Percentiles rank a stretch among this genome's conserved stretches.
Conservation (phyloP, 2,329 filamentous ascomycete species). For the Colletotrichum gloeosporioides region DNA sequence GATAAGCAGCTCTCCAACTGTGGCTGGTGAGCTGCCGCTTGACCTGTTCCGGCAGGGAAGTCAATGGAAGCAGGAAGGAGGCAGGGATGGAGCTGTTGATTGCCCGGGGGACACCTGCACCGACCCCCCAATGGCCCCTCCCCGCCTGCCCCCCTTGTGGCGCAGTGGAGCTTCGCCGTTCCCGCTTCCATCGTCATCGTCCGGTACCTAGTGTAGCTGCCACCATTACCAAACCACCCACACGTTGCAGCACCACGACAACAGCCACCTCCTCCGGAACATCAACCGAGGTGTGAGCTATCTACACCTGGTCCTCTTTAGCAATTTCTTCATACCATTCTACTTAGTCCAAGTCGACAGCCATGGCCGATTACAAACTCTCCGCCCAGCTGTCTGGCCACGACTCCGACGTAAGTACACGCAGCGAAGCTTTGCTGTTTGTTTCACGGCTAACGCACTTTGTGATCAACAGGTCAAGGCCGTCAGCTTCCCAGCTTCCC, state of each 20-base stretch:
- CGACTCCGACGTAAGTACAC: slow-evolving; percentile 81
- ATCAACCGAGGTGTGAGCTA: slow-evolving; percentile 1
- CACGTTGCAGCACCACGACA: neutral
- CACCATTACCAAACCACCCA: neutral
- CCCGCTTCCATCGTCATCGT: slow-evolving; percentile 17
- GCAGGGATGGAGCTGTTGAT: slow-evolving; percentile 18
- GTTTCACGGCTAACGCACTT: neutral
- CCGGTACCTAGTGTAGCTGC: neutral
- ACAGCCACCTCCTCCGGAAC: neutral
- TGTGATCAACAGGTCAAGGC: slow-evolving; percentile 74
- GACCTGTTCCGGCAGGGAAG: neutral
- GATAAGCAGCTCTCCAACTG: neutral
- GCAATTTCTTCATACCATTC: neutral
- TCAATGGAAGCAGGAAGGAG: slow-evolving; percentile 10
- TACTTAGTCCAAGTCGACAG: neutral
- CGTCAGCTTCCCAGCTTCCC: slow-evolving; percentile 77
- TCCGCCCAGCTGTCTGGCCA: slow-evolving; percentile 89
- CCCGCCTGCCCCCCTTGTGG: slow-evolving; percentile 11
- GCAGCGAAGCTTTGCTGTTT: neutral
- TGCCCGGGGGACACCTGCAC: slow-evolving; percentile 1
- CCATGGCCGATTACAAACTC: slow-evolving; percentile 88
- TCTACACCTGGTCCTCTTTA: neutral
- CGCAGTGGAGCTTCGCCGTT: slow-evolving; percentile 17
- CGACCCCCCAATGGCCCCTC: neutral
- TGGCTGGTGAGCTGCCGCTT: neutral